Evolutionary conservation across 495 filamentous ascomycete genomes (phyloP), one percentile per base, ranked within the genome.

Genomic region (Aspergillus sclerotioniger): DNA sequence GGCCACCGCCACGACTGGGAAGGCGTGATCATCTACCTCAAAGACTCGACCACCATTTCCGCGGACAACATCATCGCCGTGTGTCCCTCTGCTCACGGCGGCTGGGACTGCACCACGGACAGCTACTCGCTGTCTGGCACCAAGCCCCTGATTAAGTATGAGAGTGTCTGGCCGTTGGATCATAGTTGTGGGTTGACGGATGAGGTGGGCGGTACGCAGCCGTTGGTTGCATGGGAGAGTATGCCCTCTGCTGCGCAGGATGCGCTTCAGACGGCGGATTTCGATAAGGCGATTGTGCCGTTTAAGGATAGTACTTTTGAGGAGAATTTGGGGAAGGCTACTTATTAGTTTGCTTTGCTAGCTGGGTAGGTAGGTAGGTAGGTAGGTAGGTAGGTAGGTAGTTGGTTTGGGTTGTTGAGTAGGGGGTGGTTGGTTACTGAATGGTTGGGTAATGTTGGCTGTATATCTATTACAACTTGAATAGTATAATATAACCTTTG

Each of bases 1-100:
- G 79, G 79, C 46, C 79, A 80, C 61, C 74, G 79, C 12, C 75
- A 81, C 57, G 79, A 80, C 59, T 80, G 78, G 79, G 79, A 80
- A 54, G 80, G 79, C 10, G 74, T 78, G 0, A 71, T 82, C 56
- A 70, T 82, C 47, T 82, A 73, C 74, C 66, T 83, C 2, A 56
- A 62, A 7, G 63, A 65, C 33, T 45, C 68, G 0, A 68, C 69
- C 2, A 70, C 70, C 16, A 73, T 68, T 0, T 56, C 69, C 9
- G 67, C 74, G 0, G 64, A 69, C 28, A 82, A 81, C 49, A 68
- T 84, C 29, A 53, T 80, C 3, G 81, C 79, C 19, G 77, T 81
- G 10, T 79, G 76, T 45, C 76, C 77, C 6, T 81, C 77, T 6
- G 79, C 76, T 3, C 80, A 84, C 56, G 80, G 81, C 10, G 64